Evolutionary conservation across 768 basidiomycete genomes (phyloP), one percentile per base, ranked within the genome.

Genomic region (Trametes gibbosa): DNA sequence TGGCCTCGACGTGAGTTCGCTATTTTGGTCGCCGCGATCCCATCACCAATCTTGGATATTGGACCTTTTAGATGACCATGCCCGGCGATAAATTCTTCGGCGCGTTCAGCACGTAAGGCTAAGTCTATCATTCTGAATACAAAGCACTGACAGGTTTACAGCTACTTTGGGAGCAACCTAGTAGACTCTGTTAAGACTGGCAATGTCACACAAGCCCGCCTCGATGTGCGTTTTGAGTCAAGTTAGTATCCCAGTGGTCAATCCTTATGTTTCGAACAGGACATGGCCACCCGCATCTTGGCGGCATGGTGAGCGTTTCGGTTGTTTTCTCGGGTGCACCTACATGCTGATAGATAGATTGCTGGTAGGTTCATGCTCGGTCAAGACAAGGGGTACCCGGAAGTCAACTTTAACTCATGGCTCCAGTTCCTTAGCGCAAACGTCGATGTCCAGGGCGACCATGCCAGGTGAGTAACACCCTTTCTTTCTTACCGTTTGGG

Each of bases 281-380:
- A 92, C 68, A 80, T 90, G 79, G 89, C 88, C 0, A 81, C 81
- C 2, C 83, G 89, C 19, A 85, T 90, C 58, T 68, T 90, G 10
- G 86, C 87, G 17, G 79, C 80, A 7, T 90, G 84, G 68, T 68
- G 34, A 5, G 63, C 46, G 12, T 74, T 34, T 10, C 50, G 32
- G 12, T 1, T 1, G 16, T 7, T 34, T 25, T 23, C 12, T 13
- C 10, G 46, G 10, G n/a, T n/a, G n/a, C n/a, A n/a, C n/a, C n/a
- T n/a, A n/a, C n/a, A n/a, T n/a, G n/a, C n/a, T n/a, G n/a, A n/a
- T n/a, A n/a, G n/a, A n/a, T n/a, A 35, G 14, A 25, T 29, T n/a
- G 6, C 10, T 69, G 66, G 7, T 19, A 59, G 67, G 73, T 81
- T 80, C 58, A 72, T 82, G 13, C 67, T 82, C 16, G 77, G 78